Evolutionary conservation across 2,329 filamentous ascomycete species (phyloP).

Genomic region (Fusarium staphyleae): DNA sequence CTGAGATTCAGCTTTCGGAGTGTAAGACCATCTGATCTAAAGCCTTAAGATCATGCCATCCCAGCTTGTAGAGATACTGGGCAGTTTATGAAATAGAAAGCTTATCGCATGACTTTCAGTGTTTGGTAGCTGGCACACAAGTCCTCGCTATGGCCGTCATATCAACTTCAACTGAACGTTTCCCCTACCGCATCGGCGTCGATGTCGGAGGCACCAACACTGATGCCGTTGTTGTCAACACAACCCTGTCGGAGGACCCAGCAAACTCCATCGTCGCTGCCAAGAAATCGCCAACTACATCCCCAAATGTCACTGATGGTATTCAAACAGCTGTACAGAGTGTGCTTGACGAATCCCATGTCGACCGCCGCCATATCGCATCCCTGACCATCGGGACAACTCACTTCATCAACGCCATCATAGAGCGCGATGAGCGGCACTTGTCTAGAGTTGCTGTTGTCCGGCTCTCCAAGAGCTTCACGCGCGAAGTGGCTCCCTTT

Average conservation of each 20-base stretch:
- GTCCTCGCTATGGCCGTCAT: no score
- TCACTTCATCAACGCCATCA: constrained; percentile 62
- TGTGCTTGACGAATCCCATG: constrained; percentile 43
- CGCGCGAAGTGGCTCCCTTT: constrained; percentile 53
- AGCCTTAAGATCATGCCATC: no score
- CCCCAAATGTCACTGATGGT: constrained; percentile 41
- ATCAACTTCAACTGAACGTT: no score
- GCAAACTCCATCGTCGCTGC: constrained; percentile 18
- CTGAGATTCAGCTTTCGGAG: no score
- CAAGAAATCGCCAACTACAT: constrained; percentile 48
- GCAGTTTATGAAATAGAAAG: no score
- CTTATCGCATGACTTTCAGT: no score
- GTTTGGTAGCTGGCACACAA: no score
- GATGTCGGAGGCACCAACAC: constrained; percentile 21
- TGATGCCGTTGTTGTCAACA: constrained; percentile 19
- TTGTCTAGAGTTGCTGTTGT: constrained; percentile 46
- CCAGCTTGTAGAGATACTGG: no score
- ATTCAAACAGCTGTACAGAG: constrained; percentile 51
- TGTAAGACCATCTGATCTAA: no score
- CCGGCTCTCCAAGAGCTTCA: constrained; percentile 36
- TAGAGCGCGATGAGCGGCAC: constrained; percentile 53
- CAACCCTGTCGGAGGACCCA: no score
- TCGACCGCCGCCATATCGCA: constrained; percentile 45
- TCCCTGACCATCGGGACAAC: constrained; percentile 57
- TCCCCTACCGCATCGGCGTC: background rate